phyloP scores from a whole-genome alignment of 2,329 filamentous ascomycete genomes.

The Xylaria sp. region DNA sequence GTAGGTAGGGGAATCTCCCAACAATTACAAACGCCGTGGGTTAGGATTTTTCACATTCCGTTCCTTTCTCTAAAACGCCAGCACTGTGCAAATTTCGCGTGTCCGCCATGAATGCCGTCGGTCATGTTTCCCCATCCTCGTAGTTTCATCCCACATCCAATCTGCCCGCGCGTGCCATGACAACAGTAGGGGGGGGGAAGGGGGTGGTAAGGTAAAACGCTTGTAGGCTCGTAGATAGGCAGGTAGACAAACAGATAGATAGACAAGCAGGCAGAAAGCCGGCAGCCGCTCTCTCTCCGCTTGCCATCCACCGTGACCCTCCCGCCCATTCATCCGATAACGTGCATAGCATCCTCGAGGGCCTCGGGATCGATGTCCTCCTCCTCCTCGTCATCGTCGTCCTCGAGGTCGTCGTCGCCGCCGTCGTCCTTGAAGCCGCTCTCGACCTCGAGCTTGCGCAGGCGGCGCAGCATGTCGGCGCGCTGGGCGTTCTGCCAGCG shows the following conservation, averaged over 20 bases:
- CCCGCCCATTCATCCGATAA: slow-evolving; percentile 36
- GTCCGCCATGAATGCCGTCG: not conserved
- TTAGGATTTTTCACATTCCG: not conserved
- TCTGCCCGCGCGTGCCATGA: not conserved
- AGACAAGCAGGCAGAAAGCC: no score
- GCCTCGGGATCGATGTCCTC: slow-evolving; percentile 42
- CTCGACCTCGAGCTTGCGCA: slow-evolving; percentile 73
- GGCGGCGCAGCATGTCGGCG: slow-evolving; percentile 78
- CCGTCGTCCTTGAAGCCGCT: slow-evolving; percentile 76
- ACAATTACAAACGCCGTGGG: not conserved
- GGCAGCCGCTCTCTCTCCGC: no score
- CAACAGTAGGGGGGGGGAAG: not conserved
- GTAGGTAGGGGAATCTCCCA: not conserved
- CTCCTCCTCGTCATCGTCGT: slow-evolving; percentile 55
- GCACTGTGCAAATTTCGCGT: not conserved
- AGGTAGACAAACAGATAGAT: no score
- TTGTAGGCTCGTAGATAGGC: no score
- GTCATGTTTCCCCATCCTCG: not conserved
- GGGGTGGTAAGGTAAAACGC: no score
- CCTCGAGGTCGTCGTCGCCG: slow-evolving; percentile 62
- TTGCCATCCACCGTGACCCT: no score
- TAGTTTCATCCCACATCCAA: not conserved
- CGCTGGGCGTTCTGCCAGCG: slow-evolving; percentile 87
- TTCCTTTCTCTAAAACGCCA: not conserved
- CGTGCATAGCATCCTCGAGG: slow-evolving; percentile 34